Evolutionary conservation across 208 protist species (phyloP).

Genomic region (Trypanosoma scelopori): DNA sequence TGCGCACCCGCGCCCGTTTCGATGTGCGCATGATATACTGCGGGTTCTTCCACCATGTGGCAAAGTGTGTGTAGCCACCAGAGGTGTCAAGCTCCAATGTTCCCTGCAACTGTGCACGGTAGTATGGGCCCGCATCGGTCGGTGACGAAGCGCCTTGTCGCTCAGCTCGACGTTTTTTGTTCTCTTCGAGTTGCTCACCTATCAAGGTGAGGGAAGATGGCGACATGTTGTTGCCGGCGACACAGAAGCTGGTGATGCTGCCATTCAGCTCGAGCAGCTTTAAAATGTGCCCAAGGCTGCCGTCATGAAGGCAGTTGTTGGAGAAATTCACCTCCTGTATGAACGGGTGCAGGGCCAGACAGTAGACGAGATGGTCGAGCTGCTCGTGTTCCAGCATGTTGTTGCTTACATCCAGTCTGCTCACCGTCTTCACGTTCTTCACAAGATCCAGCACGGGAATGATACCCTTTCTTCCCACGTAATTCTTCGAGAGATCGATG

Average conservation of each 20-base stretch:
- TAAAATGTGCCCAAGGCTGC: slow-evolving; percentile 55
- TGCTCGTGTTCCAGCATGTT: slow-evolving; percentile 70
- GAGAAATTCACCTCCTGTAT: slow-evolving; percentile 50
- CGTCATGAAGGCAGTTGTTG: slow-evolving; percentile 68
- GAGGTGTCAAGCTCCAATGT: slow-evolving; percentile 42
- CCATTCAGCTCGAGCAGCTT: slow-evolving; percentile 62
- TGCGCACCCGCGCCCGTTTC: slow-evolving; percentile 36
- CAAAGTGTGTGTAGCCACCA: slow-evolving; percentile 76
- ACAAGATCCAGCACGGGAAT: slow-evolving; percentile 81
- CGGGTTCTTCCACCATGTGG: slow-evolving; percentile 86
- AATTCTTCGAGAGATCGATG: slow-evolving; percentile 80
- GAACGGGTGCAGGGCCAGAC: slow-evolving; percentile 71
- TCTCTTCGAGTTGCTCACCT: slow-evolving; percentile 25
- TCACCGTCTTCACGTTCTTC: slow-evolving; percentile 75
- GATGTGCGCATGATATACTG: slow-evolving; percentile 73
- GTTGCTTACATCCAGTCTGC: slow-evolving; percentile 69
- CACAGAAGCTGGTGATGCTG: slow-evolving; percentile 40
- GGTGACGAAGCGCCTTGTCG: slow-evolving; percentile 11
- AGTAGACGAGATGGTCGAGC: slow-evolving; percentile 79
- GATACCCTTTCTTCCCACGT: slow-evolving; percentile 78
- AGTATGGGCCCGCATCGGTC: slow-evolving; percentile 24
- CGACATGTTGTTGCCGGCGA: slow-evolving; percentile 61
- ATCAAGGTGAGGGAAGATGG: slow-evolving; percentile 33
- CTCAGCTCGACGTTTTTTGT: slow-evolving; percentile 25
- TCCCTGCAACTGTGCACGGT: slow-evolving; percentile 37